Evolutionary conservation across 345 rosid species (phyloP), one percentile per base, ranked within the genome.

Genomic region (Acer saccharum): DNA sequence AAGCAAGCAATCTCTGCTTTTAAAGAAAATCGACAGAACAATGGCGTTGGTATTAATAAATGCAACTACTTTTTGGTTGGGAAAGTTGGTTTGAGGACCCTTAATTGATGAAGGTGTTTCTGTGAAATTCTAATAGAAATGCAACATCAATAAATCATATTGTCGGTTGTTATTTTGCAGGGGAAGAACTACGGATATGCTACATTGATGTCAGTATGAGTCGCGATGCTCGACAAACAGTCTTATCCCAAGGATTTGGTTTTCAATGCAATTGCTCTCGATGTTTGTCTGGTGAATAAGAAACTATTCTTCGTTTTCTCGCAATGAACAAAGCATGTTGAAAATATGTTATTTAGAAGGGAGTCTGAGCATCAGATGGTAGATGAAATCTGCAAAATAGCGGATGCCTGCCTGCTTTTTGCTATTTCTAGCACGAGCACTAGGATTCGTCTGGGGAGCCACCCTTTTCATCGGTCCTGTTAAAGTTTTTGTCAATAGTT

Each of bases 181-280:
- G 89, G 43, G 97, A 95, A 87, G 98, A 93, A 87, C 94, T 95
- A 48, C 86, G 91, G 43, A 93, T 91, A 57, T 88, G 97, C 82
- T 95, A 92, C 69, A 91, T 92, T 66, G 97, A 93, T 79, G 90
- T 92, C 46, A 91, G 98, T 78, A 84, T 94, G 93, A 88, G 87
- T 81, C 85, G 44, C 64, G 85, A 89, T 75, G 97, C 93, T 44
- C 81, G 95, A 16, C 92, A 89, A 75, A 77, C 81, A 60, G 18
- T 93, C 50, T 84, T 93, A 76, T 83, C 84, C 27, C 83, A 88
- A 81, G 98, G 98, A 12, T 95, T 95, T 81, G 98, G 95, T 68
- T 91, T 93, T 72, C 71, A 67, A 29, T 89, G 94, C 86, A 88
- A 79, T 68, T 95, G 97, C 77, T 83, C 68, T 65, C 82, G 95